Evolutionary conservation across 208 protist species (phyloP).

Genomic region (Acanthamoeba royreba): DNA sequence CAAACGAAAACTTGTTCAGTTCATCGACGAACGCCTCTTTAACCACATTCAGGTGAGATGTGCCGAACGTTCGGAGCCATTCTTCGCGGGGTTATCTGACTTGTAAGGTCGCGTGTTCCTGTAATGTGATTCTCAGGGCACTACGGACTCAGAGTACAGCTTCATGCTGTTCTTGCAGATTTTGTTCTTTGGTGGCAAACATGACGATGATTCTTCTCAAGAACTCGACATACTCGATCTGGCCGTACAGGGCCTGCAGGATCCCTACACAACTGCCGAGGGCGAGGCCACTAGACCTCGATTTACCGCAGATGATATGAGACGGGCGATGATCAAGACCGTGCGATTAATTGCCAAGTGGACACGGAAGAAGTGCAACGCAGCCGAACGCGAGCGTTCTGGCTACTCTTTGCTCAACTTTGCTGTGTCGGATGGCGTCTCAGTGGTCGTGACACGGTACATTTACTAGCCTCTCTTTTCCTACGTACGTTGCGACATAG

Average conservation of each 20-base stretch:
- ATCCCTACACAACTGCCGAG: background rate
- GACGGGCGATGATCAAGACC: conserved; percentile 31
- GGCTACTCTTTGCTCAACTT: conserved; percentile 44
- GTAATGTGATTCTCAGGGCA: background rate
- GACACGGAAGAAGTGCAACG: background rate
- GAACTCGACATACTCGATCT: background rate
- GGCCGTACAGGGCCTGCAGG: background rate
- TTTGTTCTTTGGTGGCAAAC: background rate
- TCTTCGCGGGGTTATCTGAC: background rate
- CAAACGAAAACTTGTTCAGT: background rate
- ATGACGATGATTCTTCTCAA: background rate
- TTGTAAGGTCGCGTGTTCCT: background rate
- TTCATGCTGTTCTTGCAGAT: conserved; percentile 48
- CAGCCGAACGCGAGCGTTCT: background rate
- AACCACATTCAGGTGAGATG: conserved; percentile 19
- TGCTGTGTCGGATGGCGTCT: conserved; percentile 19
- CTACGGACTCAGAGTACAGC: conserved; percentile 43
- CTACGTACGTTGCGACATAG: background rate
- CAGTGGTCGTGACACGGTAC: conserved; percentile 15
- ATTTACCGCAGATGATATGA: conserved; percentile 6
- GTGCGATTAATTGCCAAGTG: background rate
- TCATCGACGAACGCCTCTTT: conserved; percentile 8
- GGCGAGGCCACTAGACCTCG: background rate
- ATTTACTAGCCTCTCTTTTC: background rate
- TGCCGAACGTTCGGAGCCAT: background rate